A percentile compares a stretch with the other conserved stretches of the same genome.
phyloP scores from a whole-genome alignment of 2,329 filamentous ascomycete genomes.

The Oidium heveae region DNA sequence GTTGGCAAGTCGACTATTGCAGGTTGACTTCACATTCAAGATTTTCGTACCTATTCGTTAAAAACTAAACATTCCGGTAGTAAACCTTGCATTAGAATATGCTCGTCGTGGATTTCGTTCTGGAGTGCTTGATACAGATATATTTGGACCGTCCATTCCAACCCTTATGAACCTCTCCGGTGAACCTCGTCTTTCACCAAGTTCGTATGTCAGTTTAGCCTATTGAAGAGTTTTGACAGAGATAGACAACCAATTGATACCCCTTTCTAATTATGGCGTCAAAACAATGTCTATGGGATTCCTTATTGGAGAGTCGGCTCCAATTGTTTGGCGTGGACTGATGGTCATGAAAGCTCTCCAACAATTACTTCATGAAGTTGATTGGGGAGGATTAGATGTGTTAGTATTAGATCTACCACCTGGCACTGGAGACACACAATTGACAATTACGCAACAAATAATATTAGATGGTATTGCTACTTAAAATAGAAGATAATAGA shows the following conservation, averaged over 20 bases:
- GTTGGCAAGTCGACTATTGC: slow-evolving; percentile 92
- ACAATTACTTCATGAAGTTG: slow-evolving; percentile 82
- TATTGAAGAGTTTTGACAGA: background rate
- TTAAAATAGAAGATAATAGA: background rate
- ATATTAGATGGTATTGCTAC: slow-evolving; percentile 44
- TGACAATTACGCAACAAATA: slow-evolving; percentile 91
- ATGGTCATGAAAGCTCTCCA: slow-evolving; percentile 98
- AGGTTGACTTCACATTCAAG: slow-evolving; percentile 22
- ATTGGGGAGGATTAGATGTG: slow-evolving; percentile 75
- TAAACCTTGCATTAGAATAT: slow-evolving; percentile 69
- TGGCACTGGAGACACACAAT: slow-evolving; percentile 82
- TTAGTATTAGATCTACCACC: slow-evolving; percentile 80
- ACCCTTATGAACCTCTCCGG: slow-evolving; percentile 64
- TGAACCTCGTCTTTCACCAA: slow-evolving; percentile 48
- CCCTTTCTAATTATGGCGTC: slow-evolving; percentile 79
- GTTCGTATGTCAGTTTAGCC: slow-evolving; percentile 22
- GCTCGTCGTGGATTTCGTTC: slow-evolving; percentile 57
- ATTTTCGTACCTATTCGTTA: background rate
- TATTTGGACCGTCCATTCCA: slow-evolving; percentile 87
- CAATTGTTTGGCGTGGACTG: slow-evolving; percentile 81
- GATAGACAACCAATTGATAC: slow-evolving; percentile 54
- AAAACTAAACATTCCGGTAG: slow-evolving; percentile 13
- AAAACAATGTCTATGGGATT: slow-evolving; percentile 99
- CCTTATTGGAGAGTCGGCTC: slow-evolving; percentile 51
- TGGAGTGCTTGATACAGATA: slow-evolving; percentile 84